phyloP scores from a whole-genome alignment of 495 filamentous ascomycete genomes.

The Aspergillus bridgeri region DNA sequence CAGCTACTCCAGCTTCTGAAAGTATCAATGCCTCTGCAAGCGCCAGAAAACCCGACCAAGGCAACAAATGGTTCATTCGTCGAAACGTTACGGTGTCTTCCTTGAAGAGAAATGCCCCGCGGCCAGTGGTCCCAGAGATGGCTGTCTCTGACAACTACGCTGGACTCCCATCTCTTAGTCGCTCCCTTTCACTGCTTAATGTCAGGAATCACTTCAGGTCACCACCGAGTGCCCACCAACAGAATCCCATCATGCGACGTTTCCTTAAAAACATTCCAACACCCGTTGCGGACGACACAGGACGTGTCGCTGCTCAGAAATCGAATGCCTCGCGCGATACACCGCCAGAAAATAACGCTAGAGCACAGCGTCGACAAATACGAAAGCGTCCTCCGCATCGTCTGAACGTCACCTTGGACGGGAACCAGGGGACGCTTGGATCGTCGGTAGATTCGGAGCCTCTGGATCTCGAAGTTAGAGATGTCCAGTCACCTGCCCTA shows the following conservation, averaged over 20 bases:
- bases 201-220: conserved; percentile 21
- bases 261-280: conserved; percentile 26
- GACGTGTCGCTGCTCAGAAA: not conserved
- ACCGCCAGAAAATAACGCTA: not conserved
- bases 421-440: conserved; percentile 15
- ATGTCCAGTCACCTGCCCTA: conserved; percentile 9
- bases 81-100: conserved; percentile 35
- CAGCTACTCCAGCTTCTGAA: not conserved
- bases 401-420: conserved; percentile 40
- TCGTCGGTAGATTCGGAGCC: conserved; percentile 16
- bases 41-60: conserved; percentile 7
- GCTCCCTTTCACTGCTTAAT: conserved; percentile 28
- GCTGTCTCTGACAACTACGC: conserved; percentile 17
- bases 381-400: conserved; percentile 52
- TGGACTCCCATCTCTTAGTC: conserved; percentile 22
- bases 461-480: not conserved
- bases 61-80: conserved; percentile 36
- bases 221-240: conserved; percentile 6
- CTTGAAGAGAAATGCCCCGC: conserved; percentile 27
- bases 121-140: conserved; percentile 41
- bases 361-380: conserved; percentile 22
- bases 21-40: not conserved
- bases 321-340: conserved; percentile 1
- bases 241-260: conserved; percentile 36
- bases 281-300: not conserved